Percentiles rank a stretch among this genome's conserved stretches.
Evolutionary conservation across 2,329 filamentous ascomycete genomes (phyloP).

Genomic region (Clarireedia paspali): DNA sequence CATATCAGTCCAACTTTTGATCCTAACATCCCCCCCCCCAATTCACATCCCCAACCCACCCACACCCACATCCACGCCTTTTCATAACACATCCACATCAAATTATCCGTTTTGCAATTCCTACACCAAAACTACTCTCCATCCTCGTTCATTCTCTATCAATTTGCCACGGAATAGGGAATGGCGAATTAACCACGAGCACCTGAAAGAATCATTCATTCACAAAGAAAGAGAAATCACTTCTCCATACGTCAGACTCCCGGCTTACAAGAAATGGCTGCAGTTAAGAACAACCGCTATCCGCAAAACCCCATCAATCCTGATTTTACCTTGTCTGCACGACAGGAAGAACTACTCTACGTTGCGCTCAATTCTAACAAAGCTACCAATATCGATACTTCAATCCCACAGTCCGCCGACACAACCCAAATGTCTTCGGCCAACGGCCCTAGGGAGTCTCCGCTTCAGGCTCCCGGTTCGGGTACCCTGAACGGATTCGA

Average conservation of each 20-base stretch:
- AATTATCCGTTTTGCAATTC: not conserved
- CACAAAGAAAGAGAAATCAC: not conserved
- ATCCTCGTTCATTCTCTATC: not conserved
- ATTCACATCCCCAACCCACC: not conserved
- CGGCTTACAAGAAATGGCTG: not conserved
- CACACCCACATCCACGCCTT: not conserved
- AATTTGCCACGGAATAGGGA: not conserved
- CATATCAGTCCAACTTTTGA: not conserved
- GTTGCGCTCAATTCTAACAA: slow-evolving; percentile 67
- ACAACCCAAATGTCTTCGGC: slow-evolving; percentile 38
- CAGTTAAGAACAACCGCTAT: not conserved
- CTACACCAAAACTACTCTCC: not conserved
- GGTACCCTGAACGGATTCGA: slow-evolving; percentile 47
- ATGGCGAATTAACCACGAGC: not conserved
- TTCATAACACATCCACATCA: not conserved
- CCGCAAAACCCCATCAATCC: slow-evolving; percentile 29
- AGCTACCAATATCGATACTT: slow-evolving; percentile 14
- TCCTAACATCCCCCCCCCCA: not conserved
- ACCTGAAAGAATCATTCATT: not conserved
- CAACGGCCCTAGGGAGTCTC: slow-evolving; percentile 42
- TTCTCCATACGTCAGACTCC: not conserved
- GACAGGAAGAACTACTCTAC: slow-evolving; percentile 69
- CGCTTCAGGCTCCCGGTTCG: slow-evolving; percentile 35
- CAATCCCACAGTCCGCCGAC: slow-evolving; percentile 30
- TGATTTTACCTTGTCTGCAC: slow-evolving; percentile 64